Evolutionary conservation across 2,329 filamentous ascomycete genomes (phyloP), one percentile per base, ranked within the genome.

Genomic region (Epichloe aotearoae): DNA sequence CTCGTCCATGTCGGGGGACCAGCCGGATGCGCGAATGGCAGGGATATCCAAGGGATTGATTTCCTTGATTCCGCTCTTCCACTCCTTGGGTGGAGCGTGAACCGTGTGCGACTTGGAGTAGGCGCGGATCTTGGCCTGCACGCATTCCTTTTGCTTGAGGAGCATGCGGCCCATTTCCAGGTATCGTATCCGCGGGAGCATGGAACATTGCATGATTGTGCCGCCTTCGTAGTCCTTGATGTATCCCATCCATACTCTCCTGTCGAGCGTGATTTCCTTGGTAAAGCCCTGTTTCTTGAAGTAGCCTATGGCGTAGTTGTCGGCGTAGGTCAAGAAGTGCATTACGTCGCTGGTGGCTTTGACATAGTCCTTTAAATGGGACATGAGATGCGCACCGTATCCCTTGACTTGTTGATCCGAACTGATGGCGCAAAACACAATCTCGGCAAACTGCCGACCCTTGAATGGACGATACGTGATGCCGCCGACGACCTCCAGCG

Each of bases 201-300:
- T 97, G 49, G 86, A 88, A 63, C 93, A 98, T 70, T 98, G 93
- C 93, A 98, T 98, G 54, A 98, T 95, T 0, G 93, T 98, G 52
- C 93, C 93, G 52, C 93, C 93, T 69, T 98, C 93, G 66, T 98
- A 98, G 65, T 98, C 93, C 65, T 98, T 98, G 73, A 98, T 98
- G 62, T 97, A 98, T 3, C 93, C 93, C 93, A 97, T 97, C 93
- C 93, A 98, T 3, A 88, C 83, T 2, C 84, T 82, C 61, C 83
- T 86, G 53, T 93, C 86, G 1, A 98, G 79, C 0, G 90, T 95
- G 56, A 98, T 97, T 61, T 98, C 91, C 66, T 98, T 98, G 2
- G 93, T 97, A 63, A 98, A 98, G 0, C 93, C 93, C 65, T 98
- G 93, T 66, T 98, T 98, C 68, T 97, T 95, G 69, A 98, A 98